These are phyloP conservation scores for Gaeumannomyces tritici DNA, from an alignment of 2,329 filamentous ascomycete genomes.

Conservation along the genomic window DNA sequence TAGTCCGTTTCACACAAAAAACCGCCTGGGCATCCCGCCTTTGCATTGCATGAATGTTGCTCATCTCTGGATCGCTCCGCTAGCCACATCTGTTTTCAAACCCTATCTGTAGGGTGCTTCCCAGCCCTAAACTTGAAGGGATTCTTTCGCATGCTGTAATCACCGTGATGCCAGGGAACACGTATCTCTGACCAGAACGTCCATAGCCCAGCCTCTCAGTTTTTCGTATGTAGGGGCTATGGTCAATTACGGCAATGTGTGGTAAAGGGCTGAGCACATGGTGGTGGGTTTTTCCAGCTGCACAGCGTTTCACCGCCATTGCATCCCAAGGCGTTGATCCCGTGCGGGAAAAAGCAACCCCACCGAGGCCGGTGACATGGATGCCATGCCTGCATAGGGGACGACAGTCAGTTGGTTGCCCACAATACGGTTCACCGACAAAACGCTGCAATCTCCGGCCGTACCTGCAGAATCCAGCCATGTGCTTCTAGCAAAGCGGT, in stretches of 20 bases:
- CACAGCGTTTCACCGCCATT: not conserved
- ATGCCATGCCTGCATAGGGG: too few species aligned
- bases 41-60: not conserved
- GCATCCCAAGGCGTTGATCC: too few species aligned
- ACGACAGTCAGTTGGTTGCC: too few species aligned
- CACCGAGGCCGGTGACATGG: not conserved
- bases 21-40: too few species aligned
- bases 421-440: too few species aligned
- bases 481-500: not conserved
- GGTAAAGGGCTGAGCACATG: not conserved
- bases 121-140: too few species aligned
- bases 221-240: not conserved
- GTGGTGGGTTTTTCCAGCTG: not conserved
- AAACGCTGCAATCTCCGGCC: too few species aligned
- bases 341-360: not conserved
- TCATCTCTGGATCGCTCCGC: not conserved
- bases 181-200: not conserved
- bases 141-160: not conserved
- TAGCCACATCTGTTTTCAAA: not conserved
- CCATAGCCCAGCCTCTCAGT: not conserved
- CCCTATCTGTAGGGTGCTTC: not conserved
- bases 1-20: too few species aligned
- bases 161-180: not conserved
- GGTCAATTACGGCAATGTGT: too few species aligned
- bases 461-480: too few species aligned